A percentile compares a stretch with the other conserved stretches of the same genome.
These are phyloP conservation scores for Mycena galericulata DNA, from an alignment of 768 basidiomycete species.

Conservation along the genomic window DNA sequence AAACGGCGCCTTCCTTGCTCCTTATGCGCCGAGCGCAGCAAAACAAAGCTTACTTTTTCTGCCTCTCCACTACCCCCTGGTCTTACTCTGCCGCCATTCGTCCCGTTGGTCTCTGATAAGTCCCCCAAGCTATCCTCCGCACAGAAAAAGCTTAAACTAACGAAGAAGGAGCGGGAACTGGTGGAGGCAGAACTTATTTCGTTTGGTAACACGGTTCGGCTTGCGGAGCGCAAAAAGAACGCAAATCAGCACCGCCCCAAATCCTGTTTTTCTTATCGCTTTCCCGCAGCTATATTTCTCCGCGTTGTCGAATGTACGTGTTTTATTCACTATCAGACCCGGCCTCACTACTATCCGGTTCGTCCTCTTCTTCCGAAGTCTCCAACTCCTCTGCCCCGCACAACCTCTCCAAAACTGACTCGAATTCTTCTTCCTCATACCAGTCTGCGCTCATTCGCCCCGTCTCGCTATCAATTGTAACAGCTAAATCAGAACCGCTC, in stretches of 20 bases:
- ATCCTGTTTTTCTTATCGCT: too few species aligned
- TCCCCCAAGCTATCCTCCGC: background rate
- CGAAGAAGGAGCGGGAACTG: background rate
- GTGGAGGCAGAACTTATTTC: background rate
- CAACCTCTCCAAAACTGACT: too few species aligned
- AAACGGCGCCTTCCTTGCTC: constrained; percentile 27
- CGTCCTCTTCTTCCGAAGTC: too few species aligned
- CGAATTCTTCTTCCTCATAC: too few species aligned
- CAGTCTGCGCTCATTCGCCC: too few species aligned
- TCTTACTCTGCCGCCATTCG: background rate
- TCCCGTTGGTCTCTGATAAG: background rate
- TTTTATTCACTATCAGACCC: too few species aligned
- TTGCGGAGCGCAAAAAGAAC: background rate
- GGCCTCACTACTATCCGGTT: too few species aligned
- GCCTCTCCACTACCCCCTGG: background rate
- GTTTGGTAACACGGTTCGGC: background rate
- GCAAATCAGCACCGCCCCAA: background rate
- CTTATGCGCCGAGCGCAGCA: background rate
- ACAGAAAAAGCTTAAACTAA: too few species aligned
- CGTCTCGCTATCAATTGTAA: too few species aligned
- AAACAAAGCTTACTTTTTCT: background rate
- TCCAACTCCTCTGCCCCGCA: too few species aligned
- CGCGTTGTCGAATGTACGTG: too few species aligned
- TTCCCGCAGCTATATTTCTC: too few species aligned
- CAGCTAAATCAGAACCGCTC: constrained; percentile 9